Base-by-base conservation (phyloP, 176 grass and related monocot species). In the Aechmea fasciata region DNA sequence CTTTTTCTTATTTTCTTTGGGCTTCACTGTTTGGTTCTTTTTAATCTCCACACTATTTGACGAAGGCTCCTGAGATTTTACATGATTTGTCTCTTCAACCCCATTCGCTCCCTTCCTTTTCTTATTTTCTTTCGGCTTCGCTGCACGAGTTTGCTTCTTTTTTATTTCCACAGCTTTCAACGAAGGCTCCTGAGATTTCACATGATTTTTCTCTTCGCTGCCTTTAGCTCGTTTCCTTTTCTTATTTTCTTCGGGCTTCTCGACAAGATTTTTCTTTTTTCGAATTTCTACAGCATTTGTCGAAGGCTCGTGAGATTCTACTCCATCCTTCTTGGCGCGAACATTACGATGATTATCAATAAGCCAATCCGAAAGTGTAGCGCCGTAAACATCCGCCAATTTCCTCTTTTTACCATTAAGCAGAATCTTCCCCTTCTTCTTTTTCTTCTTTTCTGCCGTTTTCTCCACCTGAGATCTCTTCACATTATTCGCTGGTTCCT, bases 351-450 rank as follows among this genome's bases (percentile, higher is more conserved):
- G 12, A 47, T 22, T 61, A 20, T 18, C 0, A 61, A 72, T 55
- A 79, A 75, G 78, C 78, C 77, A 82, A 79, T 77, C 66, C 1
- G 91, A 84, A 20, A 88, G 41, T 55, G 84, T 82, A 20, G 81
- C 13, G 82, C 90, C 89, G 67, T 97, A 97, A 69, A 88, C 69
- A 66, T 97, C 93, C 80, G 87, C 78, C 75, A 97, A 51, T 70
- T 85, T 92, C 68, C 83, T 81, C 54, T 83, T 97, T 80, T 90
- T 97, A 73, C 80, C 81, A 72, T 52, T 71, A 53, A 81, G 59
- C 9, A 73, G 82, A 20, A 29, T 50, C 47, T 74, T 29, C 24
- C 33, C 33, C 33, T 41, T 41, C 29, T 68, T 67, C 63, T 74
- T 69, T 57, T 97, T 85, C 79, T 87, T 83, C 63, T 80, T 97